These are phyloP conservation scores for Cornus florida DNA, from an alignment of 148 eudicot species.

Conservation along the genomic window DNA sequence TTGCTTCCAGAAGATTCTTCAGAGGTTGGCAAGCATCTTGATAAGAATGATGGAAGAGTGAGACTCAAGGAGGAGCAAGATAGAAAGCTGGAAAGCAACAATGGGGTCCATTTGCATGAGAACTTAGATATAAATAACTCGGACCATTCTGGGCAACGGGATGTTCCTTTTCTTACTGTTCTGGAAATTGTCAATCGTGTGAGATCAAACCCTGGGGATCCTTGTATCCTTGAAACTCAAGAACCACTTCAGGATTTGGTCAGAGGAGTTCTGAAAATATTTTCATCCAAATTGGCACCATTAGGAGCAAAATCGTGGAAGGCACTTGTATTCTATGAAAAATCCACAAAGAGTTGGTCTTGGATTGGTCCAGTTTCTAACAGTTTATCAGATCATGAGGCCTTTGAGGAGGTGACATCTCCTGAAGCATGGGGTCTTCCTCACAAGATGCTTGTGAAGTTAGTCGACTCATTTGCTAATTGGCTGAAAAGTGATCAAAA, in stretches of 20 bases:
- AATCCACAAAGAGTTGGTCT: conserved; percentile 60
- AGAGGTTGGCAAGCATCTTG: conserved; percentile 35
- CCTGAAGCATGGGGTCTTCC: conserved; percentile 76
- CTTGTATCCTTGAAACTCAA: conserved; percentile 71
- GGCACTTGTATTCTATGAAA: conserved; percentile 60
- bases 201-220: conserved; percentile 69
- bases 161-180: conserved; percentile 50
- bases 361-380: conserved; percentile 60
- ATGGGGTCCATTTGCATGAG: conserved; percentile 28
- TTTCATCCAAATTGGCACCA: conserved; percentile 71
- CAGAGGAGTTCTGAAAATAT: conserved; percentile 70
- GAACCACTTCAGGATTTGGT: conserved; percentile 83
- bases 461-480: conserved; percentile 80
- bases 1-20: conserved; percentile 41
- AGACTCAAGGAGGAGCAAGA: conserved; percentile 24
- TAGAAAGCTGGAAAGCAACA: conserved; percentile 25
- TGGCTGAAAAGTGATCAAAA: conserved; percentile 87
- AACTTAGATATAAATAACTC: conserved; percentile 32
- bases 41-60: conserved; percentile 23
- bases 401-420: conserved; percentile 59
- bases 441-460: conserved; percentile 74
- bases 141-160: conserved; percentile 25
- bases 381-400: conserved; percentile 38
- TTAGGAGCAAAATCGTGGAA: conserved; percentile 85
- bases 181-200: conserved; percentile 73